Base-by-base conservation (phyloP, 805 yeast species). In the Kluyveromyces dobzhanskii region DNA sequence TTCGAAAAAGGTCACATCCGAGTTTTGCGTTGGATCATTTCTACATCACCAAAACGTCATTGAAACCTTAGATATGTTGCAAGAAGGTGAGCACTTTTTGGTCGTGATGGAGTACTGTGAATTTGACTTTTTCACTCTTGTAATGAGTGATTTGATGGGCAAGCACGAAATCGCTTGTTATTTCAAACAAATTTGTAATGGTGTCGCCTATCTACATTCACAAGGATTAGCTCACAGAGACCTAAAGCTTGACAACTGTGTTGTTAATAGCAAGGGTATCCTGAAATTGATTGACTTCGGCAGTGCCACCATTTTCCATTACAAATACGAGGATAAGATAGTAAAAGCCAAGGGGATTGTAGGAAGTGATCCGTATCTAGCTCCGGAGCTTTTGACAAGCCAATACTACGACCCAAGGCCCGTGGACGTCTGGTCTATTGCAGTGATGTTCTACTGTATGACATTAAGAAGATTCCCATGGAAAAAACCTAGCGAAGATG, bases 101-200 rank as follows among this genome's bases (percentile, higher is more conserved):
- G 84, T 90, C 45, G 82, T 90, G 26, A 88, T 92, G 95, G 97
- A 90, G 56, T 90, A 81, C 58, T 84, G 94, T 40, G 90, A 86
- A 2, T 86, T 72, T 57, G 98, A 90, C 63, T 85, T 90, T 54
- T 90, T 90, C 61, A 85, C 92, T 32, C 70, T 90, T 38, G 96
- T 90, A 24, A 90, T 90, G 97, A 73, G 84, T 32, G 94, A 90
- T 2, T 62, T 78, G 41, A 79, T 87, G 87, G 64, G 75, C 12
- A 67, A 70, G 26, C 66, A 70, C 19, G 96, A 88, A 59, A 69
- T 81, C 4, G 71, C 69, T 37, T 87, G 97, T 58, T 86, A 85
- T 54, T 84, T 87, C 58, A 80, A 74, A 51, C 97, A 90, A 61
- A 75, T 90, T 45, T 64, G 79, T 24, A 61, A 69, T 39, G 97